phyloP scores from a whole-genome alignment of 2,329 filamentous ascomycete species.

The Phaeosphaeriaceae sp. region DNA sequence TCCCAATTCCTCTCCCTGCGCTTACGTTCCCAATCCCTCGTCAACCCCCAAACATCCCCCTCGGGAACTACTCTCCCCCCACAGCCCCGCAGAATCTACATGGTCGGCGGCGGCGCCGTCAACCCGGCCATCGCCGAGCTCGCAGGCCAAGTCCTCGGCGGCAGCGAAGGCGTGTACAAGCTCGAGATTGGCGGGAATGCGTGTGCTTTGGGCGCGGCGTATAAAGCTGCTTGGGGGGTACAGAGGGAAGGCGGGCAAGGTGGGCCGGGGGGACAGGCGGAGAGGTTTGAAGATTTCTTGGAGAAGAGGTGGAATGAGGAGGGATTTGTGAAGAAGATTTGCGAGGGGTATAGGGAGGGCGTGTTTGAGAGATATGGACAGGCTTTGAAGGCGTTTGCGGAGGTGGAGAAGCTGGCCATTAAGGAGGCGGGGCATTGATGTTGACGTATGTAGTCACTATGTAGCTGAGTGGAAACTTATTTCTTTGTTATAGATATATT shows the following conservation, averaged over 20 bases:
- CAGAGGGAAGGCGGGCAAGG: constrained; percentile 61
- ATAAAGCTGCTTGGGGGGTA: constrained; percentile 94
- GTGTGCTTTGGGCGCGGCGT: constrained; percentile 90
- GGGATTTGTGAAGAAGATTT: constrained; percentile 81
- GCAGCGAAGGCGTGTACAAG: constrained; percentile 87
- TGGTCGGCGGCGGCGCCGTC: constrained; percentile 89
- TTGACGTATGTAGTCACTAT: not conserved
- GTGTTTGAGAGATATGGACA: constrained; percentile 80
- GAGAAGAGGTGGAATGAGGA: constrained; percentile 85
- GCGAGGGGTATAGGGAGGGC: constrained; percentile 77
- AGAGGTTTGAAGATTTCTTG: constrained; percentile 90
- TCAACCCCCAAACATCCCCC: constrained; percentile 59
- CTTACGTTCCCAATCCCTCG: constrained; percentile 80
- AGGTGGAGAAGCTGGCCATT: constrained; percentile 75
- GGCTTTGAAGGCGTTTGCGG: constrained; percentile 77
- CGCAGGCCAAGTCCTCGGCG: constrained; percentile 86
- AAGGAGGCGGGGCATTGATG: constrained; percentile 38
- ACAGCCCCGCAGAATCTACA: constrained; percentile 88
- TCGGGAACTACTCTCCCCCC: constrained; percentile 74
- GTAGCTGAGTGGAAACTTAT: not conserved
- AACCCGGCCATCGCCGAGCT: constrained; percentile 89
- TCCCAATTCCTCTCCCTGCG: constrained; percentile 93
- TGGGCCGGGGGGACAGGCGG: constrained; percentile 30
- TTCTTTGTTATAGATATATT: not conserved
- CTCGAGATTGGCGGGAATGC: constrained; percentile 95